phyloP scores from a whole-genome alignment of 2,329 filamentous ascomycete genomes.

The Thielaviopsis punctulata region DNA sequence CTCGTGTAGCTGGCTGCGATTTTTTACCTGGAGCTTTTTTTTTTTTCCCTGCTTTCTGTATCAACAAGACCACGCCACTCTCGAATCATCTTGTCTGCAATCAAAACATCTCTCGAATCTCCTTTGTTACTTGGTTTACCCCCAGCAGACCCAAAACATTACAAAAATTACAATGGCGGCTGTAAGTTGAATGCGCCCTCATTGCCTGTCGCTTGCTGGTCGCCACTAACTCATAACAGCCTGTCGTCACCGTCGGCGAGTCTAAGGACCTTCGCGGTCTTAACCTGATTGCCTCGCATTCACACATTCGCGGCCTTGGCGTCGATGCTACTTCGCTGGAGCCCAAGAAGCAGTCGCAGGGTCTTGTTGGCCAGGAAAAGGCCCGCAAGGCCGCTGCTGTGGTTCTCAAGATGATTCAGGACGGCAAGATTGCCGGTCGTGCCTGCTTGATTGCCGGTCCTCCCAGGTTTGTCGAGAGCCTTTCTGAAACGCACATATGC shows the following conservation, averaged over 20 bases:
- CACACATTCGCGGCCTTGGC: conserved; percentile 88
- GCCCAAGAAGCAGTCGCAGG: conserved; percentile 70
- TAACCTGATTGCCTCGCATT: conserved; percentile 96
- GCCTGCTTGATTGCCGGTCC: conserved; percentile 90
- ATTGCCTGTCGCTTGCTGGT: not conserved
- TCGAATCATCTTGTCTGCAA: not conserved
- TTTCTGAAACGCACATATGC: not conserved
- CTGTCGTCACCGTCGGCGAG: conserved; percentile 69
- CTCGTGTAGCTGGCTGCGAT: conserved; percentile 3
- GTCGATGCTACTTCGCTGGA: conserved; percentile 85
- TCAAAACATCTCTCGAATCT: not conserved
- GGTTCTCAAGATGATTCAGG: conserved; percentile 96
- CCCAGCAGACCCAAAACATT: not conserved
- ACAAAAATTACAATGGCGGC: conserved; percentile 29
- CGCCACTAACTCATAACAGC: conserved; percentile 21
- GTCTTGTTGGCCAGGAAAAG: conserved; percentile 89
- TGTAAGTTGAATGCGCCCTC: conserved; percentile 23
- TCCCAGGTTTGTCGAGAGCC: conserved; percentile 40
- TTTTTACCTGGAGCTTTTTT: not conserved
- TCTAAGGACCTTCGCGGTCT: conserved; percentile 89
- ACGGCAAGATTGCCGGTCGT: conserved; percentile 92
- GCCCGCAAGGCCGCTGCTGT: conserved; percentile 91
- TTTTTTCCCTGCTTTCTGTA: not conserved
- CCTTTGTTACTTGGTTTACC: not conserved
- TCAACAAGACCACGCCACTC: not conserved